Conservation (phyloP, 2,329 filamentous ascomycete genomes). For the Leptographium galeiforme region DNA sequence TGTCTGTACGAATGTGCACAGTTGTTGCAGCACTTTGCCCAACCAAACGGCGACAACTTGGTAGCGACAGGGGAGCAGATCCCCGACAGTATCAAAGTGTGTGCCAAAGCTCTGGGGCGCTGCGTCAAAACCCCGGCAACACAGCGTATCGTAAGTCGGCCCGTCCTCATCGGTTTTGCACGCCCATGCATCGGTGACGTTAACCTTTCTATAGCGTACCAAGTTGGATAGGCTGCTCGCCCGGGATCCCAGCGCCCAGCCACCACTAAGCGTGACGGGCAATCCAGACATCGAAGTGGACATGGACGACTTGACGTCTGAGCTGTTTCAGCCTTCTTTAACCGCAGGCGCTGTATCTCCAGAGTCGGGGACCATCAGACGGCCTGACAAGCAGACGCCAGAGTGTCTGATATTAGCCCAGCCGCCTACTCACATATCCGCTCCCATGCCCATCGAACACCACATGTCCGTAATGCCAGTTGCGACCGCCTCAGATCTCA, state of each 20-base stretch:
- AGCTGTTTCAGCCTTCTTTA: conserved; percentile 4
- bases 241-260: conserved; percentile 24
- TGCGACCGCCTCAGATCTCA: neutral
- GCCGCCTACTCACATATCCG: neutral
- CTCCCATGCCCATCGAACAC: neutral
- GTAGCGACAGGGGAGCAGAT: conserved; percentile 31
- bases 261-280: conserved; percentile 15
- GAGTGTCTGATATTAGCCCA: neutral
- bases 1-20: conserved; percentile 43
- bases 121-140: conserved; percentile 38
- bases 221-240: conserved; percentile 39
- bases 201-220: conserved; percentile 14
- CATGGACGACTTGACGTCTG: conserved; percentile 8
- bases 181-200: too few relatives aligned
- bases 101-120: conserved; percentile 35
- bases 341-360: neutral
- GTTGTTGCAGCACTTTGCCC: conserved; percentile 33
- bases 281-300: conserved; percentile 10
- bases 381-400: too few relatives aligned
- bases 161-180: neutral
- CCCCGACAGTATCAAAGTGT: conserved; percentile 35
- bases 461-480: neutral
- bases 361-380: neutral
- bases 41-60: conserved; percentile 20
- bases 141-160: conserved; percentile 27